These are phyloP conservation scores for Alternaria viburni DNA, from an alignment of 2,329 filamentous ascomycete species.

Conservation along the genomic window DNA sequence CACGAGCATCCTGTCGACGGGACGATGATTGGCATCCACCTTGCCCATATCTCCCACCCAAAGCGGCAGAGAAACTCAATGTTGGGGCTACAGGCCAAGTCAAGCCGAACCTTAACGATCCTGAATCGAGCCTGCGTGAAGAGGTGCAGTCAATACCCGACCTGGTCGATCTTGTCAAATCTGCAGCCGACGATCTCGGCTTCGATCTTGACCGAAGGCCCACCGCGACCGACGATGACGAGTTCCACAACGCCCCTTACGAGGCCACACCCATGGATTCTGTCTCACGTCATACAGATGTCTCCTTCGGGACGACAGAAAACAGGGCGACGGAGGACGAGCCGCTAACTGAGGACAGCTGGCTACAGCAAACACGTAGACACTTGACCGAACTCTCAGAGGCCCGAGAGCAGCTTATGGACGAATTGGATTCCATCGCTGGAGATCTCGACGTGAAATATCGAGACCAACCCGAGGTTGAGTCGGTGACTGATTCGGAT, in stretches of 20 bases:
- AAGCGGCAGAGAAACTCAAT: slow-evolving; percentile 34
- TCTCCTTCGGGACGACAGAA: neutral
- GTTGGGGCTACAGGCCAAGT: slow-evolving; percentile 31
- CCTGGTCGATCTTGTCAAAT: slow-evolving; percentile 45
- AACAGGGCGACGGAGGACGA: slow-evolving; percentile 12
- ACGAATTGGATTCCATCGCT: slow-evolving; percentile 39
- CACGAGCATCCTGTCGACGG: neutral
- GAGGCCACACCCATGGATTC: slow-evolving; percentile 17
- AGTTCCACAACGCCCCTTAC: slow-evolving; percentile 32
- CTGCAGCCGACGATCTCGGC: slow-evolving; percentile 45
- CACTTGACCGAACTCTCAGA: slow-evolving; percentile 30
- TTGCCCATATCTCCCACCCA: slow-evolving; percentile 22
- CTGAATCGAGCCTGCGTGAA: slow-evolving; percentile 21
- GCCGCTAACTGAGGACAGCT: slow-evolving; percentile 18
- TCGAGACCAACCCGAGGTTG: slow-evolving; percentile 8
- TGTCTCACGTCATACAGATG: neutral
- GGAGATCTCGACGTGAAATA: slow-evolving; percentile 35
- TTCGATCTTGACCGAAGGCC: slow-evolving; percentile 36
- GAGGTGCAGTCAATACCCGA: slow-evolving; percentile 42
- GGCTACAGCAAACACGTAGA: slow-evolving; percentile 26
- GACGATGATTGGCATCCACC: slow-evolving; percentile 16
- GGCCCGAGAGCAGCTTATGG: slow-evolving; percentile 27
- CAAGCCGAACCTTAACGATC: slow-evolving; percentile 42
- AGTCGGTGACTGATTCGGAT: neutral
- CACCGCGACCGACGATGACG: slow-evolving; percentile 28